A percentile compares a stretch with the other conserved stretches of the same genome.
Evolutionary conservation across 805 yeast genomes (phyloP).

Genomic region (Metschnikowia dekortorum): DNA sequence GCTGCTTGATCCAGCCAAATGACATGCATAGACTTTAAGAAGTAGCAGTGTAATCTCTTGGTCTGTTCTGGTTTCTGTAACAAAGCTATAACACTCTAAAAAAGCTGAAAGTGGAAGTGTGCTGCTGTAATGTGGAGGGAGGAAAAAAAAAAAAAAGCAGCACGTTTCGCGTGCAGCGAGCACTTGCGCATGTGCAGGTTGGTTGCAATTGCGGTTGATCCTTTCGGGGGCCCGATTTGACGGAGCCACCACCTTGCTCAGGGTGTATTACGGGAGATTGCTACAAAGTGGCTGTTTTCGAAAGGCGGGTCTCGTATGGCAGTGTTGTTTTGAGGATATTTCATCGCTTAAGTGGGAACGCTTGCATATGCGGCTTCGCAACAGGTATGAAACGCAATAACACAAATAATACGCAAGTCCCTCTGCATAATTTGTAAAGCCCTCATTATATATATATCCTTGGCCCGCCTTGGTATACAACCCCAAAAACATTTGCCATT

Average conservation of each 20-base stretch:
- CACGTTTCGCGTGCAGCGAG: conserved; percentile 2
- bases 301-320: too few relatives aligned
- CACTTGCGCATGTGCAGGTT: background rate
- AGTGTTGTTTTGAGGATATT: background rate
- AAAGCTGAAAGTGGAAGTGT: background rate
- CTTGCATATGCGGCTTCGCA: conserved; percentile 4
- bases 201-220: background rate
- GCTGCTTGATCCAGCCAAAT: background rate
- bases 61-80: background rate
- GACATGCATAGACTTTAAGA: background rate
- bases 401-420: background rate
- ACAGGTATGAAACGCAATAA: conserved; percentile 4
- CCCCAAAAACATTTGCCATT: background rate
- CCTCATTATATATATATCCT: background rate
- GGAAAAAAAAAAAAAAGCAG: background rate
- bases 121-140: background rate
- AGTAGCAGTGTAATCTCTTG: background rate
- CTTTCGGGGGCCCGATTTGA: background rate
- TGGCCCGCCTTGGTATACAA: background rate
- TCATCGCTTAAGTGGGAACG: background rate
- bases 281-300: background rate
- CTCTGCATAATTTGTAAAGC: background rate
- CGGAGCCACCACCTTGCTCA: too few relatives aligned
- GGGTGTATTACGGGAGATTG: too few relatives aligned
- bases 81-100: background rate